A percentile compares a stretch with the other conserved stretches of the same genome.
phyloP scores from a whole-genome alignment of 192 early-diverging fungal genomes.

The Backusella luteola region DNA sequence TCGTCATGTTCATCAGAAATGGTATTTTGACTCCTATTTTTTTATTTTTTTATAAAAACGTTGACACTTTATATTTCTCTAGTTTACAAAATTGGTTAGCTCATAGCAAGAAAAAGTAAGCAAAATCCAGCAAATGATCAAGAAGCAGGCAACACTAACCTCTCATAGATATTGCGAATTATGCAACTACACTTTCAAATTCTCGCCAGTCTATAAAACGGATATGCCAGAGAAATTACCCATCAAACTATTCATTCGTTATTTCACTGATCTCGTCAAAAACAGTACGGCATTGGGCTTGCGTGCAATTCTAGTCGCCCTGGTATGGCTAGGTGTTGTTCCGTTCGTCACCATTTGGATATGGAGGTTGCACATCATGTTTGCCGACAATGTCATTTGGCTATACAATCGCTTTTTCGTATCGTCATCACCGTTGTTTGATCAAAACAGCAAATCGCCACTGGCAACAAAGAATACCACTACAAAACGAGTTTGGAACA shows the following conservation, averaged over 20 bases:
- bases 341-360: slow-evolving; percentile 86
- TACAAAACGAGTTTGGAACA: neutral
- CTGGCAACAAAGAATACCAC: neutral
- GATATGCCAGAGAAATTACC: slow-evolving; percentile 77
- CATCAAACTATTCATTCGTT: slow-evolving; percentile 52
- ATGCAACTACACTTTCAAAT: slow-evolving; percentile 83
- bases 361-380: slow-evolving; percentile 85
- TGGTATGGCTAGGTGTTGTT: slow-evolving; percentile 79
- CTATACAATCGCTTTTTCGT: neutral
- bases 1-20: slow-evolving; percentile 90
- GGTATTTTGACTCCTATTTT: slow-evolving; percentile 40
- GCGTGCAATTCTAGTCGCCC: slow-evolving; percentile 62
- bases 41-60: neutral
- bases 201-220: slow-evolving; percentile 79
- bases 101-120: slow-evolving; percentile 74
- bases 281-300: slow-evolving; percentile 40
- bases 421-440: neutral
- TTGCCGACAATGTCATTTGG: slow-evolving; percentile 39
- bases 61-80: neutral
- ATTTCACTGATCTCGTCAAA: slow-evolving; percentile 43
- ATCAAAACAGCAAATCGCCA: neutral
- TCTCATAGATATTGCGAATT: slow-evolving; percentile 78
- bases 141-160: neutral
- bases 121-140: neutral
- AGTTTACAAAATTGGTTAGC: slow-evolving; percentile 83